Base-by-base conservation (phyloP, 208 protist genomes). In the Trypanosoma platydactyli region DNA sequence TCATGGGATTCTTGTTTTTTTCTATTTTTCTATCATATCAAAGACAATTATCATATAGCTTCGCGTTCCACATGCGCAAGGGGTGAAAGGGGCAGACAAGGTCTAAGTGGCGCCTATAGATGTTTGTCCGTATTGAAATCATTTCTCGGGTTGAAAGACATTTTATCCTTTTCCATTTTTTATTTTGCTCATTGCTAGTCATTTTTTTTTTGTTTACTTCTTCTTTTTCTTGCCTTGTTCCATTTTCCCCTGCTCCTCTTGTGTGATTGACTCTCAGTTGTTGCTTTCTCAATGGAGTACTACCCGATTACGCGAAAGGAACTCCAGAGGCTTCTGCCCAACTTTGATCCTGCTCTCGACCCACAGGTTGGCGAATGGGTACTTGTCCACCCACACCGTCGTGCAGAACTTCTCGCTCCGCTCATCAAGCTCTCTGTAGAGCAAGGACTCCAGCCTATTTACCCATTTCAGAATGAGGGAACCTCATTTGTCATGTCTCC, bases 361-460 rank as follows among this genome's bases (percentile, higher is more conserved):
- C 65, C 76, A 22, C 86, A 92, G 60, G 76, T 92, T 5, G 89
- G 89, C 1, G 89, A 92, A 29, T 95, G 89, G 86, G 84, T 95
- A 41, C 54, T 92, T n/a, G 66, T 95, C 27, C 73, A 75, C 25
- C 82, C 86, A 25, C 41, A 48, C 44, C 83, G 89, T 13, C 73
- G 73, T 15, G 67, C 45, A 0, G 51, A 71, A 2, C 57, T 92
- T 57, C 68, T 95, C 5, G 49, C 65, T 22, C 89, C 89, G 11
- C 71, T 95, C 30, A 83, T 92, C 30, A 48, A 41, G 5, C 48
- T 76, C 0, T 83, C 76, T 69, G 74, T 86, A 33, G 46, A 68
- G 12, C 6, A 68, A 16, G 35, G 18, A 15, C 13, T 74, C 20
- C 40, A 58, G 45, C 68, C 68, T 15, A 50, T 68, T 11, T 74